A percentile compares a stretch with the other conserved stretches of the same genome.
phyloP scores from a whole-genome alignment of 2,329 filamentous ascomycete species.

The Neurospora crassa region DNA sequence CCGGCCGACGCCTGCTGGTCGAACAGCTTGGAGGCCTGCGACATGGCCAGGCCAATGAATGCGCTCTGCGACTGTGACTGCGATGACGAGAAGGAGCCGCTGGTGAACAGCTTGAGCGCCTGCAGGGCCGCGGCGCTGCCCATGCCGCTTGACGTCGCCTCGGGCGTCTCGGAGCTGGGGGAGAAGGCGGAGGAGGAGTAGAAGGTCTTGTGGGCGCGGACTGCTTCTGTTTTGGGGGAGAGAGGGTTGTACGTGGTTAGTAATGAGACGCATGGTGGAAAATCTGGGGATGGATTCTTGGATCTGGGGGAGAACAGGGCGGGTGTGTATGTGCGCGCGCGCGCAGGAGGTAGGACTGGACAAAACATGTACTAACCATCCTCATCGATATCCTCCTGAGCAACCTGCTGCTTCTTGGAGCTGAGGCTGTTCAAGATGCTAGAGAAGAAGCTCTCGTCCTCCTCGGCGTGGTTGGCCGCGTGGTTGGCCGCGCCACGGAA shows the following conservation, averaged over 20 bases:
- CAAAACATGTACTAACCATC: conserved; percentile 28
- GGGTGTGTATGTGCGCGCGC: background rate
- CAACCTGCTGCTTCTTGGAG: conserved; percentile 39
- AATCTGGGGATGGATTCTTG: background rate
- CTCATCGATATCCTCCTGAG: conserved; percentile 39
- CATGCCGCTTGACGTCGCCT: conserved; percentile 42
- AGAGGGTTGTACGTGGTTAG: background rate
- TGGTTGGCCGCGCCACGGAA: conserved; percentile 37
- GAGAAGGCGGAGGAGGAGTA: conserved; percentile 47
- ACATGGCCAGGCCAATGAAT: conserved; percentile 80
- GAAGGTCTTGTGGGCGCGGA: conserved; percentile 65
- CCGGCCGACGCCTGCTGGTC: conserved; percentile 47
- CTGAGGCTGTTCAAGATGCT: conserved; percentile 36
- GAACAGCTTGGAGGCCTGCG: conserved; percentile 70
- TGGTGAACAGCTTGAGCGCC: conserved; percentile 69
- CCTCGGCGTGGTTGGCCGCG: conserved; percentile 37
- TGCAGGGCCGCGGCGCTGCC: conserved; percentile 73
- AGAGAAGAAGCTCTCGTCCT: conserved; percentile 39
- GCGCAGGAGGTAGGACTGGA: background rate
- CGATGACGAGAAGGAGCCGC: conserved; percentile 33
- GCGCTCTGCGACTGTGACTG: conserved; percentile 52
- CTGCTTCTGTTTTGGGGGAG: conserved; percentile 41
- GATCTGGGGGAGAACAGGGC: background rate
- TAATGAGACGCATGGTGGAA: background rate
- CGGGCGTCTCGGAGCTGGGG: conserved; percentile 20